Conservation (phyloP, 805 yeast genomes). For the Metschnikowia koreensis region DNA sequence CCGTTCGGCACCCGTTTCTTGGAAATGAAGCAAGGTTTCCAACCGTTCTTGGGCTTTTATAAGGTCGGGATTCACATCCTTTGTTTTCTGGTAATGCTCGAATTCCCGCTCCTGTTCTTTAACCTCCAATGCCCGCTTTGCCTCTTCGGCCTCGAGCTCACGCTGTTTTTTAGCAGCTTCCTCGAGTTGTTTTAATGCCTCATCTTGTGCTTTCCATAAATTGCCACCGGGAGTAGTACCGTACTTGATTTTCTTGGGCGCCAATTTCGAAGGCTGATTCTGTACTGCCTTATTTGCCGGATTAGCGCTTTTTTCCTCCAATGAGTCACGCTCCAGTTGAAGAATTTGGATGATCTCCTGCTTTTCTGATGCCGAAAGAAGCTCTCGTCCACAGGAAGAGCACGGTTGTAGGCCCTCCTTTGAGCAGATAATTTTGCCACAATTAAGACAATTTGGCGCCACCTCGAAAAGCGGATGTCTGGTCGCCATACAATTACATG, state of each 20-base stretch:
- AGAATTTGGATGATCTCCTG: conserved; percentile 53
- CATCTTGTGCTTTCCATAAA: conserved; percentile 66
- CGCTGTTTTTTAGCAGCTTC: conserved; percentile 30
- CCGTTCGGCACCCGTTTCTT: conserved; percentile 83
- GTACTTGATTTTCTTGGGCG: conserved; percentile 48
- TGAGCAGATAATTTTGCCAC: conserved; percentile 91
- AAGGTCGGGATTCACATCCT: conserved; percentile 55
- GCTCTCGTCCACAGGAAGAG: conserved; percentile 69
- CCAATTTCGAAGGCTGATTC: conserved; percentile 18
- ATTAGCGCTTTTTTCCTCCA: conserved; percentile 23
- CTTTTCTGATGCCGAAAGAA: conserved; percentile 64
- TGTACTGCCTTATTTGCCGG: conserved; percentile 19
- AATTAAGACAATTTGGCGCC: conserved; percentile 90
- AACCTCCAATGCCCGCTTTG: conserved; percentile 30
- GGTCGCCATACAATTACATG: conserved; percentile 82
- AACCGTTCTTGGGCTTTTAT: conserved; percentile 69
- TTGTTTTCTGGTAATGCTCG: conserved; percentile 41
- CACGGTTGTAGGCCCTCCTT: conserved; percentile 92
- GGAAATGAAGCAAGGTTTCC: conserved; percentile 73
- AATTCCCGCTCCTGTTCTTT: conserved; percentile 43
- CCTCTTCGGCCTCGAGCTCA: conserved; percentile 21
- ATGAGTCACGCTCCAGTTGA: conserved; percentile 48
- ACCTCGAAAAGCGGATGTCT: conserved; percentile 84
- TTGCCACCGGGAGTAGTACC: conserved; percentile 59
- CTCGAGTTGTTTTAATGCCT: conserved; percentile 59